Percentiles rank a stretch among this genome's conserved stretches.
Conservation (phyloP, 352 stramenopile species). For the Blastocystis sp. region DNA sequence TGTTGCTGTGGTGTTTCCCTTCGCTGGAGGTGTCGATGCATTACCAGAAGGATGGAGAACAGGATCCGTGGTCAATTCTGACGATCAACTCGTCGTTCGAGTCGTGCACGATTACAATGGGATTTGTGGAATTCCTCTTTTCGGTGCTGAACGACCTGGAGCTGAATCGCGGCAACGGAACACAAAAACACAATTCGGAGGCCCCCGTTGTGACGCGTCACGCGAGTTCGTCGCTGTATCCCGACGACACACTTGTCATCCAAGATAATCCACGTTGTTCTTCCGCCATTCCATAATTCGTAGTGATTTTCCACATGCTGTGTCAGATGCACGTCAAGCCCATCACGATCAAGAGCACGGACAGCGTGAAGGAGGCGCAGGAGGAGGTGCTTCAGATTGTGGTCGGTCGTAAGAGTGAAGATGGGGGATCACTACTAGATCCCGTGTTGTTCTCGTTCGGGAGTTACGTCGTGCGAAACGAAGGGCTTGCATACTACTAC, state of each 20-base stretch:
- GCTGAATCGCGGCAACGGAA: no score
- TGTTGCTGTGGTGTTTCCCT: not conserved
- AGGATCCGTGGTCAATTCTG: not conserved
- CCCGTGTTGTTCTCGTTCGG: slow-evolving; percentile 16
- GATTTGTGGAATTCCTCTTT: not conserved
- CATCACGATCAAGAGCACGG: not conserved
- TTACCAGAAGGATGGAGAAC: not conserved
- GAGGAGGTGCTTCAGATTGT: slow-evolving; percentile 1
- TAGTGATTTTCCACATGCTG: not conserved
- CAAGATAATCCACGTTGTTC: no score
- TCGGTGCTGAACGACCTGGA: not conserved
- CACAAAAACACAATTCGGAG: no score
- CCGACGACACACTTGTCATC: no score
- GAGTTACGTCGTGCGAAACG: not conserved
- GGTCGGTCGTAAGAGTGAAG: not conserved
- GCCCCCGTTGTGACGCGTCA: no score
- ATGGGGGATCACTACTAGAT: slow-evolving; percentile 15
- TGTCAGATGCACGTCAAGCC: not conserved
- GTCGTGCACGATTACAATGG: not conserved
- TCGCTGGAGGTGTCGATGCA: not conserved
- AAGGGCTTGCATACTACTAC: not conserved
- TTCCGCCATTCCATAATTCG: not conserved
- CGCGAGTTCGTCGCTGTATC: no score
- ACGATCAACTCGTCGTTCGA: not conserved
- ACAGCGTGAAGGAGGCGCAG: no score